Base-by-base conservation (phyloP, 192 early-diverging fungal genomes). In the Thoreauomyces humboldtii region DNA sequence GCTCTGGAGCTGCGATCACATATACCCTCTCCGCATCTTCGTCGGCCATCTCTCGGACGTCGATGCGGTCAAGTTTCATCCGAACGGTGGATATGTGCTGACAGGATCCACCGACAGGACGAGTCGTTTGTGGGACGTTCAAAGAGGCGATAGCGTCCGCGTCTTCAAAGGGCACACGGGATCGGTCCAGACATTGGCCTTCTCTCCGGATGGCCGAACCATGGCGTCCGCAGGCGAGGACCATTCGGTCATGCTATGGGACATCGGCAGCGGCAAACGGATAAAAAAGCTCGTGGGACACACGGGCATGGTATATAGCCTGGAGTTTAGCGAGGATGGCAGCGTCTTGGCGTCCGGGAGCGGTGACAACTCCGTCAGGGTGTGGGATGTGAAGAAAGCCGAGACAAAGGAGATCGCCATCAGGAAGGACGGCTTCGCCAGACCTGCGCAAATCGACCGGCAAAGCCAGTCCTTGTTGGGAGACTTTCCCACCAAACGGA, bases 1-100 rank as follows among this genome's bases (percentile, higher is more conserved):
- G 36, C 78, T 99, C 21, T 99, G 95, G 95, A 92, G 92, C 67
- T 91, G 89, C 63, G 97, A 99, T 69, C 95, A 96, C 62, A 92
- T 97, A 36, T 89, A 91, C 69, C 93, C 95, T 12, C 71, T 99
- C 67, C 86, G 97, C 54, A 89, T 99, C 32, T 97, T 99, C 86
- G 95, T 92, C 54, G 97, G 97, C 22, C 97, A 99, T 78, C 71
- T 94, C 42, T 91, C 94, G 0, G 97, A 99, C 75, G 97, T 99
- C 9, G 94, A 98, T 63, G 69, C 75, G 37, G 95, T 99, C 28
- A 86, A 86, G 65, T 99, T 99, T 68, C 97, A 99, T 70, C 97
- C 94, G 7, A 98, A 98, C 72, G 87, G 89, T 55, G 94, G 93
- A 56, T 98, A 98, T 67, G 59, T 98, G 7, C 83, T 92, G 14